phyloP scores from a whole-genome alignment of 2,329 filamentous ascomycete species.

The Aspergillus transmontanensis region DNA sequence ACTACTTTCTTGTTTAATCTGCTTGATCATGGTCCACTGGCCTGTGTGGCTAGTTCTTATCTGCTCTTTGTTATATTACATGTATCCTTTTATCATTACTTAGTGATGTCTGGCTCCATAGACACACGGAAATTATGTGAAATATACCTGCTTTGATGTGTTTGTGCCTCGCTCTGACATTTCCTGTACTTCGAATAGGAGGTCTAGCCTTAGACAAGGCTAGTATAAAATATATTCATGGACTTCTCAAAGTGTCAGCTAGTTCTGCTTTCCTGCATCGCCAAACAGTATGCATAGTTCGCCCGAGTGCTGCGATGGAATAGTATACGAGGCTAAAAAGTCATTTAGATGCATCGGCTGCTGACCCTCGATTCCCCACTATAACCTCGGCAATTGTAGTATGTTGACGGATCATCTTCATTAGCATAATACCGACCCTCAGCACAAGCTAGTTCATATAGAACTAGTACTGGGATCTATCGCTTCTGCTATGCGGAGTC shows the following conservation, averaged over 20 bases:
- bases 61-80: not conserved
- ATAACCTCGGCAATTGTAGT: constrained; percentile 1
- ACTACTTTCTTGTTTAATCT: constrained; percentile 14
- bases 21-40: not conserved
- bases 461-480: not conserved
- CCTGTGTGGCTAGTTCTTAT: not conserved
- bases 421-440: not conserved
- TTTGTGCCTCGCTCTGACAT: not conserved
- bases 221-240: not conserved
- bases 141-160: not conserved
- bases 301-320: not conserved
- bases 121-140: not conserved
- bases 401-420: not conserved
- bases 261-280: not conserved
- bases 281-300: not conserved
- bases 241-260: not conserved
- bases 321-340: no score
- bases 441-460: not conserved
- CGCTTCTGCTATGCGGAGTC: constrained; percentile 9
- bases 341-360: not conserved
- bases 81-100: not conserved
- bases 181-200: not conserved
- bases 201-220: not conserved
- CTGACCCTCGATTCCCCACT: not conserved
- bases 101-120: not conserved